Conservation (phyloP, 2,329 filamentous ascomycete species). For the Phialophora expanda region DNA sequence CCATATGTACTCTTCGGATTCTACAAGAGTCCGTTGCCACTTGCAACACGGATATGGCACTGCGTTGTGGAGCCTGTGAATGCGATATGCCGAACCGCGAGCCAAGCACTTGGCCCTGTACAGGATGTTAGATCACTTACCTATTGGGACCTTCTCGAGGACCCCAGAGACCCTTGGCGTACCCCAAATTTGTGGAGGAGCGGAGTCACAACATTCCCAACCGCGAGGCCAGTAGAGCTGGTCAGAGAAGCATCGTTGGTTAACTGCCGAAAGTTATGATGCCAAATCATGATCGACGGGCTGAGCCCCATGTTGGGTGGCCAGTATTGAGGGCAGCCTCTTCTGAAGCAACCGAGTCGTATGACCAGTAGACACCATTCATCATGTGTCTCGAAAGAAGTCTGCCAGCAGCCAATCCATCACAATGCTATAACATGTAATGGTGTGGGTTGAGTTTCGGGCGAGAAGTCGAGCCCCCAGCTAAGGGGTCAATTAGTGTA, state of each 20-base stretch:
- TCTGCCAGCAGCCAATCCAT: background rate
- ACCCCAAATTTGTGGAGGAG: conserved; percentile 14
- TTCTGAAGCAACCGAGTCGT: background rate
- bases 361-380: background rate
- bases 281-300: conserved; percentile 4
- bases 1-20: background rate
- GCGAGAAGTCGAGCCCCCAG: too few species aligned
- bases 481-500: too few species aligned
- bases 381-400: background rate
- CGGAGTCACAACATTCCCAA: conserved; percentile 5
- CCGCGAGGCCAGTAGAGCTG: background rate
- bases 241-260: background rate
- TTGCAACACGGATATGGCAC: background rate
- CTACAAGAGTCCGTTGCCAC: background rate
- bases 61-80: background rate
- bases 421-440: background rate
- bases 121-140: conserved; percentile 6
- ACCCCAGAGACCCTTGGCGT: conserved; percentile 2
- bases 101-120: conserved; percentile 14
- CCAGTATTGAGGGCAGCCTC: background rate
- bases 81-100: conserved; percentile 16
- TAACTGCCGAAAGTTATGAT: conserved; percentile 15
- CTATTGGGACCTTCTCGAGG: background rate
- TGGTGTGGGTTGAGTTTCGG: background rate
- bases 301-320: background rate